Percentiles rank a stretch among this genome's conserved stretches.
Conservation (phyloP, 192 early-diverging fungal species). For the Backusella sp. region DNA sequence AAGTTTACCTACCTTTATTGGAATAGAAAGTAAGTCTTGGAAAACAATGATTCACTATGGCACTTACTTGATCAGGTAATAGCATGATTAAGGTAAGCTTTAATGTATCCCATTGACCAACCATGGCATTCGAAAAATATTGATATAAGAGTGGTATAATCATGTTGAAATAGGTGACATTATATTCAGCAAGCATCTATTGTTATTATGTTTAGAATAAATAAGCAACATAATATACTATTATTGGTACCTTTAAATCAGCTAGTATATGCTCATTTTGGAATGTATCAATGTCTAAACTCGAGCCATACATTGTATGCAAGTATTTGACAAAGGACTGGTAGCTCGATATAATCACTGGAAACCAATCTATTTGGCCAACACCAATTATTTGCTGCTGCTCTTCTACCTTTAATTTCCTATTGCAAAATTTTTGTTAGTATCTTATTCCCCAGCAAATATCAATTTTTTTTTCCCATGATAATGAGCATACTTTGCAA, state of each 20-base stretch:
- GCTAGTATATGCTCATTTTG: slow-evolving; percentile 6
- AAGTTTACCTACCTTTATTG: not conserved
- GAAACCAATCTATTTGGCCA: slow-evolving; percentile 1
- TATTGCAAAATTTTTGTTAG: not conserved
- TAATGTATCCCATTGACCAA: slow-evolving; percentile 2
- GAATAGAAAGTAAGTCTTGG: too few species aligned
- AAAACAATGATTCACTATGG: too few species aligned
- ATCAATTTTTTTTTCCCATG: not conserved
- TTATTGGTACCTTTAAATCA: slow-evolving; percentile 10
- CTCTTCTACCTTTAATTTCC: not conserved
- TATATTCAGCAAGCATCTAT: slow-evolving; percentile 21
- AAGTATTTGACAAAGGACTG: slow-evolving; percentile 11
- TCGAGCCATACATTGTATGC: not conserved
- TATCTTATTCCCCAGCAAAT: not conserved
- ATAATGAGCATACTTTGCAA: slow-evolving; percentile 21
- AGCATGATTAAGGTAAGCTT: slow-evolving; percentile 13
- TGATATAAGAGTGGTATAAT: slow-evolving; percentile 11
- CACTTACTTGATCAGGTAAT: slow-evolving; percentile 23
- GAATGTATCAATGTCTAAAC: not conserved
- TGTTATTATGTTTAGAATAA: not conserved
- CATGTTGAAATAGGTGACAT: slow-evolving; percentile 6
- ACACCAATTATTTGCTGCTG: not conserved
- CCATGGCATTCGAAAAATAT: not conserved
- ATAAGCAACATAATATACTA: too few species aligned
- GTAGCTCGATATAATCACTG: not conserved